Conservation (phyloP, 768 basidiomycete genomes). For the Lactifluus piperatus region DNA sequence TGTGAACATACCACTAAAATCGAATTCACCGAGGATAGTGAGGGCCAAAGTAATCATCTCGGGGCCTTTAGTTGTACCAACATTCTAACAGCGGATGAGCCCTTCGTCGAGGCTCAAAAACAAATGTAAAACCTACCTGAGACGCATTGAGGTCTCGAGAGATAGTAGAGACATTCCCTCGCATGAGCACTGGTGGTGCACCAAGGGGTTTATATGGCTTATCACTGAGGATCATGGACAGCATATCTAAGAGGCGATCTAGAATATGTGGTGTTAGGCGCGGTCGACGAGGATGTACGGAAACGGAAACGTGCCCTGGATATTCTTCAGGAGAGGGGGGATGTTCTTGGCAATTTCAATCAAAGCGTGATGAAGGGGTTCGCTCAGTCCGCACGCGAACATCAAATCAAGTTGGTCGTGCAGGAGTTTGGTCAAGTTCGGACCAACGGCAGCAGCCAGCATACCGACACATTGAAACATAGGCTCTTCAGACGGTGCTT, state of each 20-base stretch:
- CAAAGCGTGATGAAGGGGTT: conserved; percentile 78
- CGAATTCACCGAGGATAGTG: conserved; percentile 80
- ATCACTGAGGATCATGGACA: conserved; percentile 74
- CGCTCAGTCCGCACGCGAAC: conserved; percentile 90
- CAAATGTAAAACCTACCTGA: conserved; percentile 32
- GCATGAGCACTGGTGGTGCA: conserved; percentile 56
- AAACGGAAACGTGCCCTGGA: conserved; percentile 61
- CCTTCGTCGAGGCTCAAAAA: neutral
- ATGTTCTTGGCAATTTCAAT: conserved; percentile 80
- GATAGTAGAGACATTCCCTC: conserved; percentile 41
- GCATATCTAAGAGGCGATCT: conserved; percentile 86
- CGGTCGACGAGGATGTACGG: neutral
- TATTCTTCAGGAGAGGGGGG: conserved; percentile 80
- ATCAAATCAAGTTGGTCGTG: conserved; percentile 97
- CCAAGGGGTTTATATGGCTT: conserved; percentile 85
- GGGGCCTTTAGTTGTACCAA: conserved; percentile 43
- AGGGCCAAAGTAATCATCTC: conserved; percentile 77
- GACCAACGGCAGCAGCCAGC: conserved; percentile 91
- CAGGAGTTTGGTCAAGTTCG: conserved; percentile 88
- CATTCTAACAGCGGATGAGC: conserved; percentile 1
- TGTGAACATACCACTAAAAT: conserved; percentile 69
- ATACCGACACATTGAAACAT: conserved; percentile 98
- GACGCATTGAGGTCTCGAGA: conserved; percentile 44
- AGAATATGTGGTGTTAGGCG: neutral
- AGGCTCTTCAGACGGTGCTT: conserved; percentile 86